These are phyloP conservation scores for Saturnispora mendoncae DNA, from an alignment of 805 yeast species.

Conservation along the genomic window DNA sequence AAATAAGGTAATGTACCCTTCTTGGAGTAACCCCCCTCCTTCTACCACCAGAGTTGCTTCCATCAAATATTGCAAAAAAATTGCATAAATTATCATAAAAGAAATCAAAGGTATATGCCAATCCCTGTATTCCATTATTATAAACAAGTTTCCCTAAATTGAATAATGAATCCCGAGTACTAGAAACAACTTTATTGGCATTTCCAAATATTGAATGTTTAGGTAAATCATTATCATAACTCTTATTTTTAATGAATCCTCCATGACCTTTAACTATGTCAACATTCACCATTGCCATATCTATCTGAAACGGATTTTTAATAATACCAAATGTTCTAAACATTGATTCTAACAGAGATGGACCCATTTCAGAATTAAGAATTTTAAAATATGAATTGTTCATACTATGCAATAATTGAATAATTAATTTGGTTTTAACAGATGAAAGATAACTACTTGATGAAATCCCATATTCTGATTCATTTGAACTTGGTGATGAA, in stretches of 20 bases:
- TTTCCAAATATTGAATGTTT: slow-evolving; percentile 2
- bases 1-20: slow-evolving; percentile 25
- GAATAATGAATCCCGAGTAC: not conserved
- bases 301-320: slow-evolving; percentile 14
- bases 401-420: slow-evolving; percentile 1
- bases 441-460: slow-evolving; percentile 1
- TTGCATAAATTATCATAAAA: not conserved
- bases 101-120: not conserved
- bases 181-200: not conserved
- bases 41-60: slow-evolving; percentile 2
- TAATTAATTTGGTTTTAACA: slow-evolving; percentile 1
- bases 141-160: too few relatives aligned
- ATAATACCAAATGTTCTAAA: slow-evolving; percentile 10
- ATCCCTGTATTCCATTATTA: not conserved
- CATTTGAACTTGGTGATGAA: not conserved
- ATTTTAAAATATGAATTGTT: slow-evolving; percentile 6
- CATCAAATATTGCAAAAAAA: not conserved
- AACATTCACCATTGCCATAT: slow-evolving; percentile 23
- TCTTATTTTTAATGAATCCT: slow-evolving; percentile 1
- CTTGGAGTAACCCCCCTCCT: slow-evolving; percentile 12
- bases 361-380: slow-evolving; percentile 13
- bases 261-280: slow-evolving; percentile 12
- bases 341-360: slow-evolving; percentile 6
- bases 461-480: slow-evolving; percentile 4
- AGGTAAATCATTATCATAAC: not conserved